Percentiles rank a stretch among this genome's conserved stretches.
phyloP scores from a whole-genome alignment of 2,329 filamentous ascomycete genomes.

The Whalleya microplaca region DNA sequence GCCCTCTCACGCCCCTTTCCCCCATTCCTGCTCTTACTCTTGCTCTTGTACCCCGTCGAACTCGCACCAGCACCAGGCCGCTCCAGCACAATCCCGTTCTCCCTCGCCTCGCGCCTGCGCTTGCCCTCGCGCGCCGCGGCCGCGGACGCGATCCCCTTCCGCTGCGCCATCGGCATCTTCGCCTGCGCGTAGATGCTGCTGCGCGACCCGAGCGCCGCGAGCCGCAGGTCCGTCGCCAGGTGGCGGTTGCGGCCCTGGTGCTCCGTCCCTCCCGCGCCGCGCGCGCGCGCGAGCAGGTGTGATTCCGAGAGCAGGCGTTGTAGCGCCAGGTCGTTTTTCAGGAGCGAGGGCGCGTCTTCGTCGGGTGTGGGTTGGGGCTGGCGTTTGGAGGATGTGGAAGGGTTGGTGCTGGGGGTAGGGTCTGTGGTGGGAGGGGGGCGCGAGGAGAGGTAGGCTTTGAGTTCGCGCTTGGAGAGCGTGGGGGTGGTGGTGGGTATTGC shows the following conservation, averaged over 20 bases:
- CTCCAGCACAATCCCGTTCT: conserved; percentile 91
- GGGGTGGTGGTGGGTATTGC: conserved; percentile 39
- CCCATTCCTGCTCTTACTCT: conserved; percentile 44
- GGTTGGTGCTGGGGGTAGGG: conserved; percentile 22
- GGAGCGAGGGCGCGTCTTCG: conserved; percentile 68
- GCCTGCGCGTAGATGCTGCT: conserved; percentile 74
- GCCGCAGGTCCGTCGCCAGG: conserved; percentile 80
- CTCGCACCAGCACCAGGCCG: conserved; percentile 39
- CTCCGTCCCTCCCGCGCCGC: conserved; percentile 15
- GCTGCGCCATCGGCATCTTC: conserved; percentile 86
- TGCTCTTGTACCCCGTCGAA: conserved; percentile 33
- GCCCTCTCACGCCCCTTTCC: conserved; percentile 46
- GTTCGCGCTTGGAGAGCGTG: conserved; percentile 67
- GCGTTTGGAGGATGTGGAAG: conserved; percentile 32
- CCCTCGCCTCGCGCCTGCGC: conserved; percentile 76
- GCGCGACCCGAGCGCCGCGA: conserved; percentile 82
- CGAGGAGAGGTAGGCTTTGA: conserved; percentile 71
- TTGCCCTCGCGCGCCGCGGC: conserved; percentile 67
- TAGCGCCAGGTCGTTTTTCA: conserved; percentile 90
- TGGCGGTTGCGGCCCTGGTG: conserved; percentile 72
- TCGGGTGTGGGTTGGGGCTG: conserved; percentile 40
- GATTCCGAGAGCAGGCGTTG: conserved; percentile 91
- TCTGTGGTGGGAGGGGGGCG: conserved; percentile 46
- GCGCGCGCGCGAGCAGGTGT: conserved; percentile 65
- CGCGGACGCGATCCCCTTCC: conserved; percentile 81